Evolutionary conservation across 768 basidiomycete genomes (phyloP), one percentile per base, ranked within the genome.

Genomic region (Terana coerulea): DNA sequence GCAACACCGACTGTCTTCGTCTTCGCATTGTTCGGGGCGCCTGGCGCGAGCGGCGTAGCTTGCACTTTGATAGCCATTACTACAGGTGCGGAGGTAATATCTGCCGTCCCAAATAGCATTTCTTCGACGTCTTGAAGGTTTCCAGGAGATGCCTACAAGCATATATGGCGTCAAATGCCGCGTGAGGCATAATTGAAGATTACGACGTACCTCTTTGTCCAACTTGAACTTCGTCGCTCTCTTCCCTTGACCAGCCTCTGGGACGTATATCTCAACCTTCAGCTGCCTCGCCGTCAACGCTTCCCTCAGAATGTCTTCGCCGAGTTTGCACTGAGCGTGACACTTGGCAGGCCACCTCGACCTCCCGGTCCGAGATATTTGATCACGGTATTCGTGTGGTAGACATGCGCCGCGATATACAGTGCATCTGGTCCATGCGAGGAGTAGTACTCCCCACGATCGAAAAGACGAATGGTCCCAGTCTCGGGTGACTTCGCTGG

Each of bases 221-320:
- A 98, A 61, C 25, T 73, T 75, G 68, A 95, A 98, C 62, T 84
- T 88, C 2, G 76, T 64, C 6, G 79, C 77, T 52, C 87, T 90
- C 67, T 91, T 93, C 3, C 83, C 83, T 52, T 84, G 81, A 0
- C 83, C 84, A 5, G 78, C 72, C 58, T 89, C 86, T 1, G 88
- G 80, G 10, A 69, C 74, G 85, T 91, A 95, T 41, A 99, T 95
- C 67, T 99, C 94, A 4, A 98, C 80, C 40, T 89, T 79, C 54
- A 99, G 79, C 69, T 98, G 95, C 67, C 84, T 90, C 26, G 79
- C 73, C 3, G 97, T 98, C 52, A 99, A 65, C 0, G 92, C 93
- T 42, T 98, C 95, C 25, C 97, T 73, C 39, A 99, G 70, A 97
- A 84, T 31, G 75, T 75, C 58, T 90, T 88, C 0, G 94, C 94